phyloP scores from a whole-genome alignment of 225 moss, liverwort and hornwort species.

The Polytrichum commune region DNA sequence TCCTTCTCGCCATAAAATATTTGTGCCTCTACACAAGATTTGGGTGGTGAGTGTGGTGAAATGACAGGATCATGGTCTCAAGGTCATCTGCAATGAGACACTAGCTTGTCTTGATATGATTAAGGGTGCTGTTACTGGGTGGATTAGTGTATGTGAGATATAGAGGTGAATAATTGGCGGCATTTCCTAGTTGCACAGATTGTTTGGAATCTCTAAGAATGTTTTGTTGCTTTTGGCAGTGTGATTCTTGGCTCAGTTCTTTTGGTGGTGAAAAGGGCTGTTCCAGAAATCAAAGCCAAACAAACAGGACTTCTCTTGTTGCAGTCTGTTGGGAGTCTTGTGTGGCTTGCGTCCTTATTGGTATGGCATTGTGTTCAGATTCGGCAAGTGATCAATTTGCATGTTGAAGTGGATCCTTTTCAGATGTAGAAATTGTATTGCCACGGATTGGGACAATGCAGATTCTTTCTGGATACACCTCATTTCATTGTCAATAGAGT shows the following conservation, averaged over 20 bases:
- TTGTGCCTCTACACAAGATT: not conserved
- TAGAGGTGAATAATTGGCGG: not conserved
- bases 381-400: no score
- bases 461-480: no score
- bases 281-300: constrained; percentile 45
- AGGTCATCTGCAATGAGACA: no score
- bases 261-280: constrained; percentile 23
- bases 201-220: not conserved
- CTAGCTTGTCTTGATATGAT: no score
- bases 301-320: constrained; percentile 29
- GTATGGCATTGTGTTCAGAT: constrained; percentile 6
- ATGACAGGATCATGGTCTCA: no score
- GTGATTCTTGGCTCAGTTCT: constrained; percentile 20
- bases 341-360: constrained; percentile 28
- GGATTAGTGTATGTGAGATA: no score
- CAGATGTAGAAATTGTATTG: no score
- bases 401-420: no score
- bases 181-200: not conserved
- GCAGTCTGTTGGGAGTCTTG: constrained; percentile 35
- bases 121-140: no score
- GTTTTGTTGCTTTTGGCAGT: constrained; percentile 11
- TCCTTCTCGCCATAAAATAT: not conserved
- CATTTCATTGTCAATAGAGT: not conserved
- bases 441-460: no score
- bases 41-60: not conserved